Percentiles rank a stretch among this genome's conserved stretches.
Evolutionary conservation across 345 rosid species (phyloP).

Genomic region (Firmiana major): DNA sequence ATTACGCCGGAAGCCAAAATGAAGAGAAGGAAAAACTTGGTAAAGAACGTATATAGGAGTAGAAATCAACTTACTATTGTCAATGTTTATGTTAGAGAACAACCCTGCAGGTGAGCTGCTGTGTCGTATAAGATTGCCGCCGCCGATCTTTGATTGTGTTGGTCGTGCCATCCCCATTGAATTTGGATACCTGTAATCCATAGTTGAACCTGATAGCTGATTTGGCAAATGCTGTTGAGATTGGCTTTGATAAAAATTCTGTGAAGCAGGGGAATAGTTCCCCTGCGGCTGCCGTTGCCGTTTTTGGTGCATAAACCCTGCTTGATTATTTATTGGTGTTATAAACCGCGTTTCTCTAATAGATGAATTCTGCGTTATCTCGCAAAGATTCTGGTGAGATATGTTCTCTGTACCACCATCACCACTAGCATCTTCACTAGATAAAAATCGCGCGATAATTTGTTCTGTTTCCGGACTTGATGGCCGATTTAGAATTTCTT

Average conservation of each 20-base stretch:
- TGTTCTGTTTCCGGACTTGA: constrained; percentile 64
- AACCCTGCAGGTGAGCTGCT: constrained; percentile 95
- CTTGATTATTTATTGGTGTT: constrained; percentile 32
- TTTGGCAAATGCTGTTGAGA: constrained; percentile 31
- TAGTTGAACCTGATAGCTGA: constrained; percentile 28
- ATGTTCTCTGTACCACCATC: constrained; percentile 30
- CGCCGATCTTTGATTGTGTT: constrained; percentile 34
- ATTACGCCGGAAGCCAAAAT: neutral
- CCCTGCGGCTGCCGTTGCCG: constrained; percentile 31
- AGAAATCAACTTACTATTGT: constrained; percentile 46
- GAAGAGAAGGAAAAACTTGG: neutral
- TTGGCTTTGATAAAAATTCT: constrained; percentile 38
- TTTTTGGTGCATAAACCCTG: constrained; percentile 17
- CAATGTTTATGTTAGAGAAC: constrained; percentile 60
- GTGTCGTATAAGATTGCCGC: constrained; percentile 65
- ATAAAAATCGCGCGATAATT: constrained; percentile 48
- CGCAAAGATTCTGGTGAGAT: neutral
- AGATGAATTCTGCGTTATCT: constrained; percentile 31
- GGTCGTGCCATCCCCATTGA: constrained; percentile 29
- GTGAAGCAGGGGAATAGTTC: constrained; percentile 27
- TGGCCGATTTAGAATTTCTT: constrained; percentile 55
- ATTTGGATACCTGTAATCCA: constrained; percentile 26
- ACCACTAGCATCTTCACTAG: constrained; percentile 34
- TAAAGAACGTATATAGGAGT: neutral
- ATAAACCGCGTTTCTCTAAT: constrained; percentile 31